A percentile compares a stretch with the other conserved stretches of the same genome.
These are phyloP conservation scores for Mesotaenium endlicherianum DNA, from an alignment of 139 green algal species.

Conservation along the genomic window DNA sequence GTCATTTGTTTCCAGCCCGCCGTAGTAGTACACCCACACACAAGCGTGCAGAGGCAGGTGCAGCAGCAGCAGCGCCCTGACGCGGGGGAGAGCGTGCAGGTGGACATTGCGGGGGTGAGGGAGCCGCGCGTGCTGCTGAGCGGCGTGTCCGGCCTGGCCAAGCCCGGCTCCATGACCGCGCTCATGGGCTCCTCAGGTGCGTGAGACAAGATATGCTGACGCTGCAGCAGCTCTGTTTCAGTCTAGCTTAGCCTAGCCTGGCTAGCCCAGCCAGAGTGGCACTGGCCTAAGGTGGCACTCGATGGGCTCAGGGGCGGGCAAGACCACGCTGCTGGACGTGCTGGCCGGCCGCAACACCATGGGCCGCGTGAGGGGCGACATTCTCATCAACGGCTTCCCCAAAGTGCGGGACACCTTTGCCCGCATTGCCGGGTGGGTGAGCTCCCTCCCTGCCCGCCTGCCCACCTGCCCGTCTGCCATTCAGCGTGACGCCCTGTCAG, in stretches of 20 bases:
- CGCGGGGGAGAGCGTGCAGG: not conserved
- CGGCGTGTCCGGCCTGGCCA: constrained; percentile 32
- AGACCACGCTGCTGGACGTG: constrained; percentile 57
- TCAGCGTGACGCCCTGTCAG: not conserved
- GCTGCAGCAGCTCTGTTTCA: not conserved
- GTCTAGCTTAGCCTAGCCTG: no score
- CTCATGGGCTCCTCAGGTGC: constrained; percentile 55
- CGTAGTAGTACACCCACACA: no score
- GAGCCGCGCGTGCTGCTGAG: constrained; percentile 43
- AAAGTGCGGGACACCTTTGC: constrained; percentile 54
- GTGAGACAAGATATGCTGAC: not conserved
- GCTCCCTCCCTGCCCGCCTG: not conserved
- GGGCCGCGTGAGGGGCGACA: constrained; percentile 24
- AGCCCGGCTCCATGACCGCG: constrained; percentile 50
- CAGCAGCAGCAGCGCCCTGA: no score
- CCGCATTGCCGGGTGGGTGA: constrained; percentile 9
- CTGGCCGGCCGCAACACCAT: constrained; percentile 50
- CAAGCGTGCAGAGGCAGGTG: no score
- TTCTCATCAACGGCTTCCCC: constrained; percentile 51
- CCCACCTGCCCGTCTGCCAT: not conserved
- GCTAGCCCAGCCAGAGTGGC: no score
- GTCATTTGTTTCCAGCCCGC: not conserved
- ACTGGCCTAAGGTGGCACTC: not conserved
- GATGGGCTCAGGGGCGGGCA: constrained; percentile 47
- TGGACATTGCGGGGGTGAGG: constrained; percentile 16